Conservation (phyloP, 805 yeast species). For the Saturnispora saitoi region DNA sequence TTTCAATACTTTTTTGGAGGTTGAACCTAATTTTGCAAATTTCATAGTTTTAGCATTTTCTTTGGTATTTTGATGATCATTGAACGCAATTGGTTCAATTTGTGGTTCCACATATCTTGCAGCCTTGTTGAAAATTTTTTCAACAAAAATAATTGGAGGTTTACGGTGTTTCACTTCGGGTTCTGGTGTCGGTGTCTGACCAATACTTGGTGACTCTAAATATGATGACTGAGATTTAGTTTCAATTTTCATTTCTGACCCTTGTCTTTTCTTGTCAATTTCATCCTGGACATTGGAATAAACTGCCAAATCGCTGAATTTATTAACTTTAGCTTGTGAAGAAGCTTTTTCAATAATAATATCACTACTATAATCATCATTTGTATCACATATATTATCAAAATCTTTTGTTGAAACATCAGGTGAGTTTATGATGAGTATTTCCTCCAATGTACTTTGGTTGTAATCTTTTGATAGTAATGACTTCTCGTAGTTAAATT, state of each 20-base stretch:
- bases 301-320: not conserved
- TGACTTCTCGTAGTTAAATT: constrained; percentile 5
- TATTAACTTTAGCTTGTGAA: not conserved
- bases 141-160: not conserved
- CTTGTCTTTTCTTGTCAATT: not conserved
- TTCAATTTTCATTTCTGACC: not conserved
- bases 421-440: not conserved
- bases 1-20: not conserved
- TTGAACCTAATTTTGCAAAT: not conserved
- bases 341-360: not conserved
- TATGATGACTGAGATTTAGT: too few relatives aligned
- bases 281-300: not conserved
- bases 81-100: not conserved
- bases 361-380: not conserved
- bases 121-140: not conserved
- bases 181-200: not conserved
- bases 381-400: not conserved
- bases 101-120: not conserved
- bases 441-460: not conserved
- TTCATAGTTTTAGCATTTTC: not conserved
- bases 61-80: not conserved
- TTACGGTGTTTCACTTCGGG: not conserved
- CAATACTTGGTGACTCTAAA: too few relatives aligned
- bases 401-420: too few relatives aligned
- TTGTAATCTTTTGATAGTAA: not conserved